Base-by-base conservation (phyloP, 352 stramenopile genomes). In the Pilasporangium apinafurcum region DNA sequence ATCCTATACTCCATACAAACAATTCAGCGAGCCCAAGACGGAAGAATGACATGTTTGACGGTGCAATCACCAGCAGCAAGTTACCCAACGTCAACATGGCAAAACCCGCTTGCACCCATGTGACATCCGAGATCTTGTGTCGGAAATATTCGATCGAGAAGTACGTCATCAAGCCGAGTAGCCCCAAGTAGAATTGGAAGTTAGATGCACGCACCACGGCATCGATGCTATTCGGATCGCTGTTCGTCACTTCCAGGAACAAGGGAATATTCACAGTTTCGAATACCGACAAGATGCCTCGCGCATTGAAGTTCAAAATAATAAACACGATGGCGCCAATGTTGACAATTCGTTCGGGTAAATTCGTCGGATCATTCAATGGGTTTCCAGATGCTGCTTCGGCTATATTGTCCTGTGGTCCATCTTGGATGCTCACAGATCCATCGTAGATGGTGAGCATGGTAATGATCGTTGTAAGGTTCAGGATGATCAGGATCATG, bases 241-340 rank as follows among this genome's bases (percentile, higher is more conserved):
- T n/a, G 28, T 66, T 63, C 8, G 72, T 73, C 21, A 63, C 47
- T 22, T 65, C 42, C 18, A 77, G 33, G 35, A 82, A 86, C 4
- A 84, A 47, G 34, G 71, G 65, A 9, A 84, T 60, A 49, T 84
- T 83, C 18, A 84, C 62, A n/a, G 71, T 84, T 58, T 86, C 74
- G 34, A 84, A 86, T 8, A 86, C 62, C 4, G 71, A 83, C 12
- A 86, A 54, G 36, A 86, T 83, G 4, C 74, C 71, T 17, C 71
- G 60, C 14, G 61, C 59, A 22, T 61, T 80, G 33, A 83, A 73
- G 56, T 86, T 86, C 21, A 81, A 53, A 28, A 81, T 81, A n/a
- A 83, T 74, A 35, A 83, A 84, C 1, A 81, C 58, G 16, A 70
- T 14, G n/a, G 74, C 65, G 10, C 66, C 72, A 26, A 72, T 44